Evolutionary conservation across 129 eudicot species (phyloP).

Genomic region (Flaveria linearis): DNA sequence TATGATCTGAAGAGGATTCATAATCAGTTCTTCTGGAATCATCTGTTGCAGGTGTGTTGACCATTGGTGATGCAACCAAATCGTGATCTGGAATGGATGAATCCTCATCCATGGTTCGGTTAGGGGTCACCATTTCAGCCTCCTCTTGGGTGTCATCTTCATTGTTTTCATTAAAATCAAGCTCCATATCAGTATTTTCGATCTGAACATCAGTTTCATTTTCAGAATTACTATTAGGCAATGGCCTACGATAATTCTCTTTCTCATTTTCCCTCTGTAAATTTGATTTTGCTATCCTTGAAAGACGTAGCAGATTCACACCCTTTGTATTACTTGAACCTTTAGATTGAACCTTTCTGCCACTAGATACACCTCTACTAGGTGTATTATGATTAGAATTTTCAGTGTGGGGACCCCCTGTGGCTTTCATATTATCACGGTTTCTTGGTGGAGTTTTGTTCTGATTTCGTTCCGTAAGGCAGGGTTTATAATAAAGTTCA

Average conservation of each 20-base stretch:
- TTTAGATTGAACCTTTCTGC: constrained; percentile 61
- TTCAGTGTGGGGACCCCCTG: constrained; percentile 44
- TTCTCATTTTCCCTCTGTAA: constrained; percentile 90
- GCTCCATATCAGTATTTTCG: constrained; percentile 97
- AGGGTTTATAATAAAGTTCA: constrained; percentile 59
- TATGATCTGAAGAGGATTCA: constrained; percentile 55
- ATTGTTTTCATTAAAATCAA: constrained; percentile 82
- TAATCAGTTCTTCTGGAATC: constrained; percentile 44
- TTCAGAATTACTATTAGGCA: constrained; percentile 69
- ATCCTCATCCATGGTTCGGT: constrained; percentile 42
- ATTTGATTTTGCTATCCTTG: constrained; percentile 92
- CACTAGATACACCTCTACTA: constrained; percentile 49
- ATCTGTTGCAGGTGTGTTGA: constrained; percentile 39
- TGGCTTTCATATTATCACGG: constrained; percentile 57
- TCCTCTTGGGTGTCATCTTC: constrained; percentile 85
- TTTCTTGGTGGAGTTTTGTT: constrained; percentile 64
- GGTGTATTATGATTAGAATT: constrained; percentile 62
- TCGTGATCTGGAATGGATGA: constrained; percentile 51
- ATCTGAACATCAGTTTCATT: constrained; percentile 82
- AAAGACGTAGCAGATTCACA: constrained; percentile 81
- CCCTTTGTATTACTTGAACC: constrained; percentile 46
- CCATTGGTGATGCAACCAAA: constrained; percentile 40
- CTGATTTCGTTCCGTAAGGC: constrained; percentile 63
- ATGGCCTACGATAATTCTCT: constrained; percentile 90
- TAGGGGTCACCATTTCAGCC: constrained; percentile 51